Evolutionary conservation across 2,329 filamentous ascomycete genomes (phyloP), one percentile per base, ranked within the genome.

Genomic region (Coleophoma crateriformis): DNA sequence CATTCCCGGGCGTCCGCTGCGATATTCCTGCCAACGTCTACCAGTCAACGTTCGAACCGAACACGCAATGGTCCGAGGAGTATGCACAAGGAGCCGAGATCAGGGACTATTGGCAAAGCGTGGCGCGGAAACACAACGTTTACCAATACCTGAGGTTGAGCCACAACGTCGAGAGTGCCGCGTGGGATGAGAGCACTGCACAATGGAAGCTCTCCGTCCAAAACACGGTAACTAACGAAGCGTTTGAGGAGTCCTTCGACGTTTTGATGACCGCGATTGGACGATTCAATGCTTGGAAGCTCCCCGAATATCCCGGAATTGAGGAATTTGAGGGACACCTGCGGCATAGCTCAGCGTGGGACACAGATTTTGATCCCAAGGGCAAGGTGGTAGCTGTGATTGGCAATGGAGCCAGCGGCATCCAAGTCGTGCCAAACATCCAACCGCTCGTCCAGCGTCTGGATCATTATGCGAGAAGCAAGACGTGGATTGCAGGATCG

Each of bases 31-130:
- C 67, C 57, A 69, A 54, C 68, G 82, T 84, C 17, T 89, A 89
- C 58, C 84, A 88, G 60, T 78, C 78, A 7, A 82, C 80, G 0
- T 88, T 87, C 62, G 72, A 74, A 7, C 82, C 84, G 1, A 88
- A 88, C 49, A 78, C 75, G 0, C 73, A 86, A 55, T 90, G 86
- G 86, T 76, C 75, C 0, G 81, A 87, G 57, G 74, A 82, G 51
- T 89, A 87, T 58, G 78, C 85, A 0, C 78, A 79, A 35, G 85
- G 85, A 0, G 62, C 68, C 4, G 86, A 90, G 63, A 89, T 90
- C 51, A 68, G 74, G 7, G 73, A 79, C 14, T 90, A 90, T 61
- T 83, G 83, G 81, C 75, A 85, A 56, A 64, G 65, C 0, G 64
- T 86, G 3, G 83, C 84, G 0, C 69, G 69, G 7, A 85, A 88